These are phyloP conservation scores for Alectoria sarmentosa DNA, from an alignment of 495 filamentous ascomycete genomes.

Conservation along the genomic window DNA sequence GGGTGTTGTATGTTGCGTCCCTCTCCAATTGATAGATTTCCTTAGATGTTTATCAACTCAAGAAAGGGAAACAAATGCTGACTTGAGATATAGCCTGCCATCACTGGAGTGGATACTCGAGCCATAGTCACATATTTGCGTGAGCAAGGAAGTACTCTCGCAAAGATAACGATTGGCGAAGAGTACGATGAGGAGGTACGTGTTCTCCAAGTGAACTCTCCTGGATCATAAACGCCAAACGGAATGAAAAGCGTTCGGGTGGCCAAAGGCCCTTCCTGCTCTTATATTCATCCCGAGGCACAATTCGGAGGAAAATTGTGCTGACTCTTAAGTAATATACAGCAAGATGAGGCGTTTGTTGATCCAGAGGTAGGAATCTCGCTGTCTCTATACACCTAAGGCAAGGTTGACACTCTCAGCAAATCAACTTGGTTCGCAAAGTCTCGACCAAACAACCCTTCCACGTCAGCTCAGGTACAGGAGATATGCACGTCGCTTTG, in stretches of 20 bases:
- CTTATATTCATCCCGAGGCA: background rate
- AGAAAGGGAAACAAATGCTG: background rate
- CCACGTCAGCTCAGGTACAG: slow-evolving; percentile 72
- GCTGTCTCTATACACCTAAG: background rate
- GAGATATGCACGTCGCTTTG: slow-evolving; percentile 83
- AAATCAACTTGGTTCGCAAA: slow-evolving; percentile 90
- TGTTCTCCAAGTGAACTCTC: background rate
- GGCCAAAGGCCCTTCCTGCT: background rate
- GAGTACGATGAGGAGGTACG: slow-evolving; percentile 63
- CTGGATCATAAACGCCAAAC: background rate
- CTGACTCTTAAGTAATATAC: slow-evolving; percentile 26
- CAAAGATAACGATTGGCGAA: slow-evolving; percentile 90
- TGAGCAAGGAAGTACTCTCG: slow-evolving; percentile 92
- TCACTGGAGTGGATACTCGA: slow-evolving; percentile 94
- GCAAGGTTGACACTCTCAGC: slow-evolving; percentile 21
- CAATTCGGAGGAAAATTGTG: background rate
- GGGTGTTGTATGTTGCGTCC: slow-evolving; percentile 48
- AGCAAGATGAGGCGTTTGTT: slow-evolving; percentile 91
- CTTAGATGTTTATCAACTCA: background rate
- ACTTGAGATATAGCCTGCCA: slow-evolving; percentile 51
- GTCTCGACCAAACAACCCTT: slow-evolving; percentile 98
- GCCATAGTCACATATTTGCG: slow-evolving; percentile 92
- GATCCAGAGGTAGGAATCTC: slow-evolving; percentile 57
- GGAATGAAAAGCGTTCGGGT: background rate
- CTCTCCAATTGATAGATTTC: background rate